These are phyloP conservation scores for Limnanthes douglasii DNA, from an alignment of 345 rosid species.

Conservation along the genomic window DNA sequence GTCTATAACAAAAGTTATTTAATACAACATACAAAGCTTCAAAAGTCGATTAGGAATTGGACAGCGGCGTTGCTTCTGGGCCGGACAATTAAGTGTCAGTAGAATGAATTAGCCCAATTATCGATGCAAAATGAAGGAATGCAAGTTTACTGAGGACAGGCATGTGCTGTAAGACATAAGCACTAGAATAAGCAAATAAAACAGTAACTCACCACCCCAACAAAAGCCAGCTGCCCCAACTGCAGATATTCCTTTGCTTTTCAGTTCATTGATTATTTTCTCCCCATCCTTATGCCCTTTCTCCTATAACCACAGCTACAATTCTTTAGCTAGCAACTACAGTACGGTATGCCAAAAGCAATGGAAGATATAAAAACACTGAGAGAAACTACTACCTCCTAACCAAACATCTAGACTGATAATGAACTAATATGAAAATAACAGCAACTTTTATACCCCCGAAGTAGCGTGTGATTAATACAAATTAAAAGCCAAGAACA, in stretches of 20 bases:
- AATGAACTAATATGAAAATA: conserved; percentile 30
- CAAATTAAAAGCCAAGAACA: conserved; percentile 13
- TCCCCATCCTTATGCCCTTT: conserved; percentile 65
- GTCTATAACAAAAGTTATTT: too few relatives aligned
- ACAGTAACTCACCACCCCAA: conserved; percentile 46
- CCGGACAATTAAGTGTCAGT: too few relatives aligned
- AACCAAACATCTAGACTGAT: conserved; percentile 24
- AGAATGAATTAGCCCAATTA: neutral
- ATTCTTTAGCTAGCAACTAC: neutral
- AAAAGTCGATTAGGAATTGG: too few relatives aligned
- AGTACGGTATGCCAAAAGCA: neutral
- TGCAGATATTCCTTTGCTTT: conserved; percentile 35
- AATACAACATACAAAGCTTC: too few relatives aligned
- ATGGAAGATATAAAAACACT: neutral
- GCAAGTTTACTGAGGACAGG: neutral
- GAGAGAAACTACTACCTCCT: conserved; percentile 21
- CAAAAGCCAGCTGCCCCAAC: conserved; percentile 58
- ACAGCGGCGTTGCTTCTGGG: too few relatives aligned
- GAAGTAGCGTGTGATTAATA: too few relatives aligned
- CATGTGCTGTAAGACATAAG: neutral
- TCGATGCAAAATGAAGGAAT: neutral
- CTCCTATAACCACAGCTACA: conserved; percentile 23
- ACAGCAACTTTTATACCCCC: too few relatives aligned
- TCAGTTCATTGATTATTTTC: conserved; percentile 42
- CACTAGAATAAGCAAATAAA: neutral